Evolutionary conservation across 495 filamentous ascomycete genomes (phyloP).

Genomic region (Podospora pseudoanserina): DNA sequence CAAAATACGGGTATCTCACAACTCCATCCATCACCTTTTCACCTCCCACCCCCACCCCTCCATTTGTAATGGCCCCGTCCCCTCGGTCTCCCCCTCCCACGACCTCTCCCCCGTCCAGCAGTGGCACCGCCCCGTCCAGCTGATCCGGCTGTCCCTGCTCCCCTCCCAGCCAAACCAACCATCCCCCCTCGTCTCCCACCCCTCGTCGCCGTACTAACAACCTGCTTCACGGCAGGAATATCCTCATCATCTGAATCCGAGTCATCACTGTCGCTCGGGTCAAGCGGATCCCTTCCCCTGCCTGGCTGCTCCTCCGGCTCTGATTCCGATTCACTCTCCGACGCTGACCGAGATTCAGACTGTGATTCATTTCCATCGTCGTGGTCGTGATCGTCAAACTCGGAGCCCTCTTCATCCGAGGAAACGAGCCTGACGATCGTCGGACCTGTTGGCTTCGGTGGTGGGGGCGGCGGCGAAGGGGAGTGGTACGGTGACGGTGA

Average conservation of each 20-base stretch:
- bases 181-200: not conserved
- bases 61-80: constrained; percentile 1
- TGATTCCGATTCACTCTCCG: not conserved
- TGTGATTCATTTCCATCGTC: constrained; percentile 3
- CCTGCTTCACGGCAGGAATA: constrained; percentile 26
- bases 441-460: constrained; percentile 19
- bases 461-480: constrained; percentile 3
- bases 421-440: constrained; percentile 32
- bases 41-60: not conserved
- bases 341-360: constrained; percentile 7
- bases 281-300: not conserved
- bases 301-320: not conserved
- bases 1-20: constrained; percentile 1
- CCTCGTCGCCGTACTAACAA: not conserved
- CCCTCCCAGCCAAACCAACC: constrained; percentile 1
- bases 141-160: not conserved
- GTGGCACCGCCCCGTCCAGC: not conserved
- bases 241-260: constrained; percentile 31
- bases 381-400: not conserved
- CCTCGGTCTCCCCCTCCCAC: constrained; percentile 20
- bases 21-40: not conserved
- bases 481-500: not conserved
- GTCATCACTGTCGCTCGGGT: constrained; percentile 1
- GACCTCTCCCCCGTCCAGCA: constrained; percentile 10
- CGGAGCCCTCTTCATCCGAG: constrained; percentile 23